Evolutionary conservation across 164 flowering plant genomes (phyloP).

Genomic region (Taxillus chinensis): DNA sequence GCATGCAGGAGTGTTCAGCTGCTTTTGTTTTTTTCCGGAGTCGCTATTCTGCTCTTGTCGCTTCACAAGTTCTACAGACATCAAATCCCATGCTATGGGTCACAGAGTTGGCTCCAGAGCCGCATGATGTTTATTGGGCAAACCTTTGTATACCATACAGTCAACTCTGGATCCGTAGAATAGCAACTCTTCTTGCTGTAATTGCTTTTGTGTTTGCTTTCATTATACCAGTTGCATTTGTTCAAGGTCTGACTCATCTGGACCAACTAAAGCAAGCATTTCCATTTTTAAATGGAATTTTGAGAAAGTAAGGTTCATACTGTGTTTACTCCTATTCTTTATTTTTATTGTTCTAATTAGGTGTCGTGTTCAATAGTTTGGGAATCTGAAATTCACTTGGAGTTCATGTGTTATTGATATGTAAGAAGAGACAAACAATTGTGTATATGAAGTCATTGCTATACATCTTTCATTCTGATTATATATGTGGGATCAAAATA

Average conservation of each 20-base stretch:
- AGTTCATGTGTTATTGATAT: not conserved
- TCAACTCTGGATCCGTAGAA: slow-evolving; percentile 80
- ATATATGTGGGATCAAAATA: too few relatives aligned
- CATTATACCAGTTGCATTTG: slow-evolving; percentile 69
- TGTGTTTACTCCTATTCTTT: not conserved
- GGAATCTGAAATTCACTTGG: not conserved
- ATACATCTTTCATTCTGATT: too few relatives aligned
- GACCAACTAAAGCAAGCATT: slow-evolving; percentile 43
- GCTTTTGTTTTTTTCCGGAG: slow-evolving; percentile 89
- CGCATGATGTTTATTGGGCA: slow-evolving; percentile 83
- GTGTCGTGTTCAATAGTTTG: not conserved
- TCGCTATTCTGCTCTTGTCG: slow-evolving; percentile 72
- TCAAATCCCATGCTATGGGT: slow-evolving; percentile 94
- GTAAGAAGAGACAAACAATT: not conserved
- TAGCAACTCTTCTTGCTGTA: slow-evolving; percentile 51
- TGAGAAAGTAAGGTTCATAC: slow-evolving; percentile 41
- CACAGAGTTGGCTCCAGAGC: slow-evolving; percentile 84
- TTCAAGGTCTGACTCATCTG: slow-evolving; percentile 70
- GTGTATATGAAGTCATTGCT: not conserved
- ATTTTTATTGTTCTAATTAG: not conserved
- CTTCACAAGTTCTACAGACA: slow-evolving; percentile 63
- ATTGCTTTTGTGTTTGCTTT: slow-evolving; percentile 59
- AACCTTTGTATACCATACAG: slow-evolving; percentile 69
- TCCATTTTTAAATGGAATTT: slow-evolving; percentile 58
- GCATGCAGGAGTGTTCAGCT: slow-evolving; percentile 75